A percentile compares a stretch with the other conserved stretches of the same genome.
Conservation (phyloP, 2,329 filamentous ascomycete genomes). For the Paraphoma sp. region DNA sequence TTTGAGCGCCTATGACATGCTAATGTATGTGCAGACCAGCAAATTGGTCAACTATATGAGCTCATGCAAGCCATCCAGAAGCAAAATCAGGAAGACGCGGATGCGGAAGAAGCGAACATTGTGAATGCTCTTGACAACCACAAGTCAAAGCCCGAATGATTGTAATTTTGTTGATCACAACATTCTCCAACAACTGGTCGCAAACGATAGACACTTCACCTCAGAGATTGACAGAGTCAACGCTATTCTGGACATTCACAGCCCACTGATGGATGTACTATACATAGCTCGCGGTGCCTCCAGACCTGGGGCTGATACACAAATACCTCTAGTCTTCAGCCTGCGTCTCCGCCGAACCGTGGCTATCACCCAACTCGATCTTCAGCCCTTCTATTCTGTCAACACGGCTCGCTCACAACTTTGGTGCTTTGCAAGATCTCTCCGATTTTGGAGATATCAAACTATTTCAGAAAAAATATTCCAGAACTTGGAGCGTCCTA, state of each 20-base stretch:
- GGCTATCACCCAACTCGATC: too few species aligned
- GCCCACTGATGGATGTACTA: slow-evolving; percentile 15
- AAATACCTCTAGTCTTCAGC: background rate
- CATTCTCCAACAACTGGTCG: slow-evolving; percentile 1
- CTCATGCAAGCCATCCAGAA: slow-evolving; percentile 82
- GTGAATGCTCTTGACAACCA: slow-evolving; percentile 39
- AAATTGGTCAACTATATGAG: slow-evolving; percentile 92
- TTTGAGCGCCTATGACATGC: background rate
- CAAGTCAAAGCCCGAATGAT: slow-evolving; percentile 36
- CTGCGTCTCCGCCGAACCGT: too few species aligned
- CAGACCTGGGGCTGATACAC: background rate
- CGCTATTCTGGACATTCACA: slow-evolving; percentile 11
- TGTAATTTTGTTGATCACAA: background rate
- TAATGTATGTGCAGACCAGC: slow-evolving; percentile 70
- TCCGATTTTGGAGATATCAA: background rate
- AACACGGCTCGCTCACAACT: background rate
- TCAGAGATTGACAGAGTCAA: background rate
- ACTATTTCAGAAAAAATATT: background rate
- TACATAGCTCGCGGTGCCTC: slow-evolving; percentile 16
- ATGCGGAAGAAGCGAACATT: slow-evolving; percentile 31
- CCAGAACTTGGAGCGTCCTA: too few species aligned
- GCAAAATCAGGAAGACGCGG: slow-evolving; percentile 56
- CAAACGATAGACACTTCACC: slow-evolving; percentile 24
- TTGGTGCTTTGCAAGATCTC: background rate
- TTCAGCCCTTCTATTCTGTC: too few species aligned